Percentiles rank a stretch among this genome's conserved stretches.
phyloP scores from a whole-genome alignment of 768 basidiomycete species.

The Hebeloma cylindrosporum region DNA sequence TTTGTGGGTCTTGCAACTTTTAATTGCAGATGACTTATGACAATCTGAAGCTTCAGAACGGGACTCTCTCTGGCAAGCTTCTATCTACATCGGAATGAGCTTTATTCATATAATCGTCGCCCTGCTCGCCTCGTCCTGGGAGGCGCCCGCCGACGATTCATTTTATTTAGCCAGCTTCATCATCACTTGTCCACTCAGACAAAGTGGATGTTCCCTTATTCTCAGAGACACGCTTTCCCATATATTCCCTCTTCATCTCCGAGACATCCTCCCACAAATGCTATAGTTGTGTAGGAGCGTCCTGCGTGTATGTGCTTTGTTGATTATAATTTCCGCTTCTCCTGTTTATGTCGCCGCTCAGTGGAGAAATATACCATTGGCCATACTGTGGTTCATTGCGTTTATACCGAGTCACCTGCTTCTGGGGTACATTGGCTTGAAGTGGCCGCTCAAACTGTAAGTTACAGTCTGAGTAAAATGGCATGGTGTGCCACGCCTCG shows the following conservation, averaged over 20 bases:
- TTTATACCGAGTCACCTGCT: no score
- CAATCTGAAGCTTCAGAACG: conserved; percentile 55
- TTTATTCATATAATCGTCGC: conserved; percentile 64
- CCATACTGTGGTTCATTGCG: no score
- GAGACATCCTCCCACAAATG: conserved; percentile 36
- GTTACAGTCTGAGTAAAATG: no score
- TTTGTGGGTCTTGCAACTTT: no score
- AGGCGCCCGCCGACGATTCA: conserved; percentile 48
- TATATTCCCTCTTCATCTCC: conserved; percentile 33
- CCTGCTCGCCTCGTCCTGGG: conserved; percentile 52
- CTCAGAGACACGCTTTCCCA: conserved; percentile 43
- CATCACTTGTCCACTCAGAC: conserved; percentile 67
- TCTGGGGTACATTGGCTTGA: no score
- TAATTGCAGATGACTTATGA: no score
- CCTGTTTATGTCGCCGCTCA: no score
- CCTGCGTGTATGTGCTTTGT: conserved; percentile 47
- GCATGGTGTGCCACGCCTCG: no score
- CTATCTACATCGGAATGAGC: conserved; percentile 52
- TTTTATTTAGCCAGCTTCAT: conserved; percentile 59
- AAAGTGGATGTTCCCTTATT: conserved; percentile 56
- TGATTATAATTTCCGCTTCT: no score
- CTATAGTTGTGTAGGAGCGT: conserved; percentile 45
- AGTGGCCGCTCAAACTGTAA: no score
- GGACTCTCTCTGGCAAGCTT: conserved; percentile 47
- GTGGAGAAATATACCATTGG: no score